Evolutionary conservation across 2,329 filamentous ascomycete species (phyloP), one percentile per base, ranked within the genome.

Genomic region (Venturia asperata): DNA sequence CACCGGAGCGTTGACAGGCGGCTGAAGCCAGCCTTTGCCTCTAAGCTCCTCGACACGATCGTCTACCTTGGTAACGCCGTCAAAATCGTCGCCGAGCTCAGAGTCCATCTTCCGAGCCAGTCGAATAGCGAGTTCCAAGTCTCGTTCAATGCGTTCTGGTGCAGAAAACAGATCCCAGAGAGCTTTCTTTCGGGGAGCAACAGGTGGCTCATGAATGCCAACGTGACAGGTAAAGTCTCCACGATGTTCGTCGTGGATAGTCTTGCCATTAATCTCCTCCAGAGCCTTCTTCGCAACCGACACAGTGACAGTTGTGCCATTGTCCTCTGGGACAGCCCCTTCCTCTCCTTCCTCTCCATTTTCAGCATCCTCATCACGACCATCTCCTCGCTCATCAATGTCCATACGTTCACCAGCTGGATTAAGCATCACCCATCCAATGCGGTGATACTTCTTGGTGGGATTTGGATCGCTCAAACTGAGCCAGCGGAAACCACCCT

Each of bases 161-260:
- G 92, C 87, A 2, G 93, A 97, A 74, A 97, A 97, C 10, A 97
- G 81, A 75, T 97, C 93, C 93, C 93, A 97, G 2, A 97, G 79
- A 0, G 93, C 93, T 79, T 97, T 97, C 81, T 96, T 97, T 65
- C 93, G 84, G 1, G 92, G 90, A 65, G 91, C 87, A 45, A 84
- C 83, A 2, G 93, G 92, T 4, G 94, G 92, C 67, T 92, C 92
- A 76, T 99, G 94, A 27, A 99, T 90, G 67, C 94, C 94, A 62
- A 97, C 94, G 72, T 99, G 94, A 73, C 94, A 97, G 39, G 93
- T 93, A 75, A 99, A 99, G 74, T 99, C 94, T 49, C 94, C 94
- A 63, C 93, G 89, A 61, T 89, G 87, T 69, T 96, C 89, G 73
- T 99, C 94, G 72, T 96, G 91, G 67, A 99, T 96, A 0, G 92